Evolutionary conservation across 176 grass and related monocot species (phyloP).

Genomic region (Rhynchospora pubera): DNA sequence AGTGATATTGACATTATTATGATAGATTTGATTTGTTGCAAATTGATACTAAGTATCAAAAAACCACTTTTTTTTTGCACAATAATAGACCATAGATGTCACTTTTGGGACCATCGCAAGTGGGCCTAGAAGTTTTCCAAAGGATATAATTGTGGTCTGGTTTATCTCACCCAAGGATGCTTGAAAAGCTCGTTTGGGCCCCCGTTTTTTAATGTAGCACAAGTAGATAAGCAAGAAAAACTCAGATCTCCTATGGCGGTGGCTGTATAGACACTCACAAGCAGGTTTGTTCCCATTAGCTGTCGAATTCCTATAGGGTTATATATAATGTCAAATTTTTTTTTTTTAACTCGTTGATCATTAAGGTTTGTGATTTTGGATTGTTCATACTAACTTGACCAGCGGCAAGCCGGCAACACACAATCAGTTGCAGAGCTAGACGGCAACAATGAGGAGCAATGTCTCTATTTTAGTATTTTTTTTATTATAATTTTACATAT

Average conservation of each 20-base stretch:
- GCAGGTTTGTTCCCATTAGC: background rate
- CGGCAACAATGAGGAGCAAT: too few relatives aligned
- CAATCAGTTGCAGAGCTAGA: too few relatives aligned
- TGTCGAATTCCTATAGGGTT: background rate
- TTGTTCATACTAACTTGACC: too few relatives aligned
- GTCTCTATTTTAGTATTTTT: too few relatives aligned
- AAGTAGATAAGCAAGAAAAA: background rate
- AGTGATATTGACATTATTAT: background rate
- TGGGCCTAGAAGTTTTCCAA: background rate
- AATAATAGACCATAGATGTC: conserved; percentile 7
- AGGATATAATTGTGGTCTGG: conserved; percentile 17
- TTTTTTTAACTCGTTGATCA: background rate
- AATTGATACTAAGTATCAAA: conserved; percentile 17
- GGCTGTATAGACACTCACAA: background rate
- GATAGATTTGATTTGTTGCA: background rate
- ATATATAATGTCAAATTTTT: background rate
- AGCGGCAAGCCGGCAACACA: too few relatives aligned
- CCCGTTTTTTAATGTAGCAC: conserved; percentile 5
- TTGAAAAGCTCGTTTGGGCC: background rate
- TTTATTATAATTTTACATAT: too few relatives aligned
- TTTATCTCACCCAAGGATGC: conserved; percentile 11
- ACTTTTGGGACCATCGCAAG: conserved; percentile 20
- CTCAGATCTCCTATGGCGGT: background rate
- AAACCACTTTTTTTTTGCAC: conserved; percentile 3
- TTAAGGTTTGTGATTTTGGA: too few relatives aligned